These are phyloP conservation scores for Coniochaeta sp. DNA, from an alignment of 2,329 filamentous ascomycete genomes.

Conservation along the genomic window DNA sequence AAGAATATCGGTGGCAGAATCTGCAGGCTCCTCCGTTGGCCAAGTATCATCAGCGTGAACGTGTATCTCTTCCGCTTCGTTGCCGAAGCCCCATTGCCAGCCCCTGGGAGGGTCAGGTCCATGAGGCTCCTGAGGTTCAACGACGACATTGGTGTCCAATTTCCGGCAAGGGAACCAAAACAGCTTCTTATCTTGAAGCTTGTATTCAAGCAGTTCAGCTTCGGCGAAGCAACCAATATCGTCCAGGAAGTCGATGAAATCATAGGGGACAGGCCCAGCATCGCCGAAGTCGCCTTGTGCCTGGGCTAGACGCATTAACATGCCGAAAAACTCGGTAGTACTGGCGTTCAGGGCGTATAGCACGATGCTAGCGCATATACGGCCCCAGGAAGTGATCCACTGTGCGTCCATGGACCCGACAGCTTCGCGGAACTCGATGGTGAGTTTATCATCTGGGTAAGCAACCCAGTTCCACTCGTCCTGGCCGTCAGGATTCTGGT, in stretches of 20 bases:
- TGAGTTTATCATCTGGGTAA: slow-evolving; percentile 1
- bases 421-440: slow-evolving; percentile 30
- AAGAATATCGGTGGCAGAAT: no score
- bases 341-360: slow-evolving; percentile 11
- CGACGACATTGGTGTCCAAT: not conserved
- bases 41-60: no score
- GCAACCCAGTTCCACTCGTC: not conserved
- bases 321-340: not conserved
- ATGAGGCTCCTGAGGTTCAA: not conserved
- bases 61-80: no score
- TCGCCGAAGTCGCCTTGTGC: not conserved
- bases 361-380: slow-evolving; percentile 22
- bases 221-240: not conserved
- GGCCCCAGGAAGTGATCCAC: slow-evolving; percentile 25
- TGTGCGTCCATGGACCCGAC: slow-evolving; percentile 23
- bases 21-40: no score
- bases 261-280: not conserved
- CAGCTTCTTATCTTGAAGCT: not conserved
- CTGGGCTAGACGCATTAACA: not conserved
- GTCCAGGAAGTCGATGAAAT: not conserved
- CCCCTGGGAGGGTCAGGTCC: no score
- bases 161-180: not conserved
- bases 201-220: not conserved
- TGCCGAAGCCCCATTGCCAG: no score
- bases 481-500: not conserved